phyloP scores from a whole-genome alignment of 1,284 basidiomycete genomes.

The Naganishia albida region DNA sequence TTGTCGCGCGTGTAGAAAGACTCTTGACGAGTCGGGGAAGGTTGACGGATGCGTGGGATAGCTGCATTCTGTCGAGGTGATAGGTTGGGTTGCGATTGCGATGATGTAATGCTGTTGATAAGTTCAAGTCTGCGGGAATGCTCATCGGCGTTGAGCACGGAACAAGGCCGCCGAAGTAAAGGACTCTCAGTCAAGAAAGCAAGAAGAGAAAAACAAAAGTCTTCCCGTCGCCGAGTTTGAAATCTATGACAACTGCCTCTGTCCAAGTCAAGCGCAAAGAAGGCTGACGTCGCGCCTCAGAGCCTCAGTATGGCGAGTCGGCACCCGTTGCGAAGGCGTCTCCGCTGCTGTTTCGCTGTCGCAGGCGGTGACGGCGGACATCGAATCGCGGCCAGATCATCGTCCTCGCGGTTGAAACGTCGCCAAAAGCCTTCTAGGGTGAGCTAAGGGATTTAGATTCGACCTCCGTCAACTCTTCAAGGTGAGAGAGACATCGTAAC shows the following conservation, averaged over 20 bases:
- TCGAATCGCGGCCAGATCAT: constrained; percentile 6
- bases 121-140: not conserved
- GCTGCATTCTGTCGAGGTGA: constrained; percentile 29
- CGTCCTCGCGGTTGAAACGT: not conserved
- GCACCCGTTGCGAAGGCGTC: not conserved
- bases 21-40: constrained; percentile 48
- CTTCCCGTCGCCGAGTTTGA: no score
- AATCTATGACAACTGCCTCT: no score
- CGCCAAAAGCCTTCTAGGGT: not conserved
- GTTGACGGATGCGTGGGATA: constrained; percentile 45
- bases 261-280: no score
- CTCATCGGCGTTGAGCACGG: constrained; percentile 15
- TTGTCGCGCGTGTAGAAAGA: constrained; percentile 37
- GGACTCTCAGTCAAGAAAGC: not conserved
- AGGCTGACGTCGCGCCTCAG: no score
- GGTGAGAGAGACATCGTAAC: constrained; percentile 3
- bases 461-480: constrained; percentile 30
- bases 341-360: constrained; percentile 1
- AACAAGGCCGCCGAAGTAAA: constrained; percentile 5
- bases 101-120: not conserved
- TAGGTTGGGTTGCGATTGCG: not conserved
- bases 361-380: not conserved
- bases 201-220: no score
- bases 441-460: constrained; percentile 28
- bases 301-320: constrained; percentile 1